Percentiles rank a stretch among this genome's conserved stretches.
These are phyloP conservation scores for Debaryomyces prosopidis DNA, from an alignment of 805 yeast genomes.

Conservation along the genomic window DNA sequence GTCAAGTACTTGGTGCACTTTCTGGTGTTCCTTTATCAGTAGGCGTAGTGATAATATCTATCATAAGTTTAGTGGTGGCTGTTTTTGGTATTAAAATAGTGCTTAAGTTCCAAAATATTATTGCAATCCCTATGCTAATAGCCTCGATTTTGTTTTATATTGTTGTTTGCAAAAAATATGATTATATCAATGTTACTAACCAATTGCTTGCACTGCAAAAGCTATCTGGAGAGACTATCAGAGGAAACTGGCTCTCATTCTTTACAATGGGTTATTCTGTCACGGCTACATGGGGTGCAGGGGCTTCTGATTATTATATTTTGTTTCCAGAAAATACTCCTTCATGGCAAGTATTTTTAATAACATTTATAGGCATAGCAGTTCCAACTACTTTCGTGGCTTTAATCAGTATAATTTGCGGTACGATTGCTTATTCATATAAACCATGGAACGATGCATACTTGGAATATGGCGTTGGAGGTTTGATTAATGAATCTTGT, in stretches of 20 bases:
- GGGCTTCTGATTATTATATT: conserved; percentile 36
- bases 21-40: conserved; percentile 25
- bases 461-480: conserved; percentile 30
- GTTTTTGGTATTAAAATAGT: conserved; percentile 34
- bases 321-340: conserved; percentile 32
- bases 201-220: conserved; percentile 16
- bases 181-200: conserved; percentile 19
- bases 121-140: conserved; percentile 30
- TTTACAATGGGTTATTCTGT: conserved; percentile 37
- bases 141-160: conserved; percentile 31
- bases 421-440: conserved; percentile 31
- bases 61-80: conserved; percentile 28
- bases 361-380: conserved; percentile 29
- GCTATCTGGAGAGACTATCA: conserved; percentile 13
- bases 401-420: conserved; percentile 28
- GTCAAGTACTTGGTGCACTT: conserved; percentile 31
- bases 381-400: conserved; percentile 37
- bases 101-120: conserved; percentile 26
- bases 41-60: conserved; percentile 30
- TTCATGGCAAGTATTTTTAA: conserved; percentile 21
- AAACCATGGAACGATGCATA: conserved; percentile 34
- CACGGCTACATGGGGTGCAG: conserved; percentile 37
- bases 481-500: conserved; percentile 29
- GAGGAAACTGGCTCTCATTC: conserved; percentile 36
- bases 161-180: conserved; percentile 25